These are phyloP conservation scores for Fusarium circinatum DNA, from an alignment of 2,329 filamentous ascomycete species.

Conservation along the genomic window DNA sequence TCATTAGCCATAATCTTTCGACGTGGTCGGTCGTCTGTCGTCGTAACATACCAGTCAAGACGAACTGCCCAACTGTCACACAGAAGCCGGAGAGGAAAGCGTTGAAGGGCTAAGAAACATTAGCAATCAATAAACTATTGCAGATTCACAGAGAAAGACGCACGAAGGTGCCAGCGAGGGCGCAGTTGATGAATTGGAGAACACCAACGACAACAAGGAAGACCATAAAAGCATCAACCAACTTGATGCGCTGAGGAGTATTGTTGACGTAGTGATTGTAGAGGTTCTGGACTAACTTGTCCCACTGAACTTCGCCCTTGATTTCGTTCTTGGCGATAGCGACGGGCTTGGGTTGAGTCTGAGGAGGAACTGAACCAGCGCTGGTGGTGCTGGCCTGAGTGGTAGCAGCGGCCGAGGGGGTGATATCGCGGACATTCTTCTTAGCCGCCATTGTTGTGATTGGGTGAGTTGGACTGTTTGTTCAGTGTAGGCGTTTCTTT, in stretches of 20 bases:
- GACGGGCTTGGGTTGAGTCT: slow-evolving; percentile 34
- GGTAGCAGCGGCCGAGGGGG: slow-evolving; percentile 49
- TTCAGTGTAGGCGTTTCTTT: slow-evolving; percentile 5
- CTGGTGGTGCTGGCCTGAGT: slow-evolving; percentile 45
- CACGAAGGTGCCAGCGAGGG: slow-evolving; percentile 94
- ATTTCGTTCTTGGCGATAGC: slow-evolving; percentile 36
- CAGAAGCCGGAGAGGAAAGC: slow-evolving; percentile 96
- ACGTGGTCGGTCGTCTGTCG: not conserved
- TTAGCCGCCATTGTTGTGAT: slow-evolving; percentile 60
- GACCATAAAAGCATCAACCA: slow-evolving; percentile 89
- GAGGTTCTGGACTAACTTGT: slow-evolving; percentile 74
- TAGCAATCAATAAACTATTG: slow-evolving; percentile 19
- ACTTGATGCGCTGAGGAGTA: slow-evolving; percentile 90
- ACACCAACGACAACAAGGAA: slow-evolving; percentile 87
- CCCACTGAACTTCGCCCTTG: slow-evolving; percentile 52
- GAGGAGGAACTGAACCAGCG: slow-evolving; percentile 41
- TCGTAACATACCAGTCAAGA: slow-evolving; percentile 80
- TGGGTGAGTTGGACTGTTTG: not conserved
- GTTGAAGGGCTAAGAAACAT: slow-evolving; percentile 85
- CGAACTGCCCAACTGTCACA: slow-evolving; percentile 96
- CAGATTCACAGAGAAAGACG: slow-evolving; percentile 49
- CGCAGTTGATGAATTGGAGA: slow-evolving; percentile 94
- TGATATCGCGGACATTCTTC: slow-evolving; percentile 52
- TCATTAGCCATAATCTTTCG: slow-evolving; percentile 14
- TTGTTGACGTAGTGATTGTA: slow-evolving; percentile 81